Conservation (phyloP, 1,284 basidiomycete species). For the Acaromyces ingoldii region DNA sequence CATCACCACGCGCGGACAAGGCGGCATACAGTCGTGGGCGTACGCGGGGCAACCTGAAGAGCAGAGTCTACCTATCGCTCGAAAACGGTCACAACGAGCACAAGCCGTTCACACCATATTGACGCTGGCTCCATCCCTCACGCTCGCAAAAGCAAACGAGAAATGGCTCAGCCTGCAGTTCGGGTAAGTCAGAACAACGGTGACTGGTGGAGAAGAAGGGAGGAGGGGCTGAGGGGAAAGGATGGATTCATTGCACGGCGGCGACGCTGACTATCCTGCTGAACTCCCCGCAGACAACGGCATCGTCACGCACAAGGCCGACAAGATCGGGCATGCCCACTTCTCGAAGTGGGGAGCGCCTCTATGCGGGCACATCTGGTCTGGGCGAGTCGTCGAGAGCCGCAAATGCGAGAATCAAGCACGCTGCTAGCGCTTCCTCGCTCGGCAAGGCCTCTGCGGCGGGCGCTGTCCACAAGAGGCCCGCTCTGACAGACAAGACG, state of each 20-base stretch:
- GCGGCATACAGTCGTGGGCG: too few species aligned
- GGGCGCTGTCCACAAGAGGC: not conserved
- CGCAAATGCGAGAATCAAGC: not conserved
- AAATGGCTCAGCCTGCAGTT: constrained; percentile 5
- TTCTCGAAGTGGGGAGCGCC: constrained; percentile 11
- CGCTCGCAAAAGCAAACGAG: too few species aligned
- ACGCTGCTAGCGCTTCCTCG: not conserved
- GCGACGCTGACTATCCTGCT: not conserved
- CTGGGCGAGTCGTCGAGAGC: not conserved
- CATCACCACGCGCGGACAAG: too few species aligned
- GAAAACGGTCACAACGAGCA: too few species aligned
- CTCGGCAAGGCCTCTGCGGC: not conserved
- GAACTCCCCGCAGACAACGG: constrained; percentile 3
- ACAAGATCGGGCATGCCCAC: constrained; percentile 8
- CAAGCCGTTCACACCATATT: too few species aligned
- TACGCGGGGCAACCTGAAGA: too few species aligned
- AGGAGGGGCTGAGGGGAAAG: not conserved
- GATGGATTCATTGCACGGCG: not conserved
- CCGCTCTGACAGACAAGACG: constrained; percentile 10
- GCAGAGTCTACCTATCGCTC: too few species aligned
- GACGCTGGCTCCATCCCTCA: too few species aligned
- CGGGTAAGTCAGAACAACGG: too few species aligned
- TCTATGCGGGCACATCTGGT: not conserved
- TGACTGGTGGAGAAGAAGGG: too few species aligned
- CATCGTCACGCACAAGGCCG: not conserved